These are phyloP conservation scores for Ceratocystis cubensis DNA, from an alignment of 2,329 filamentous ascomycete genomes.

Conservation along the genomic window DNA sequence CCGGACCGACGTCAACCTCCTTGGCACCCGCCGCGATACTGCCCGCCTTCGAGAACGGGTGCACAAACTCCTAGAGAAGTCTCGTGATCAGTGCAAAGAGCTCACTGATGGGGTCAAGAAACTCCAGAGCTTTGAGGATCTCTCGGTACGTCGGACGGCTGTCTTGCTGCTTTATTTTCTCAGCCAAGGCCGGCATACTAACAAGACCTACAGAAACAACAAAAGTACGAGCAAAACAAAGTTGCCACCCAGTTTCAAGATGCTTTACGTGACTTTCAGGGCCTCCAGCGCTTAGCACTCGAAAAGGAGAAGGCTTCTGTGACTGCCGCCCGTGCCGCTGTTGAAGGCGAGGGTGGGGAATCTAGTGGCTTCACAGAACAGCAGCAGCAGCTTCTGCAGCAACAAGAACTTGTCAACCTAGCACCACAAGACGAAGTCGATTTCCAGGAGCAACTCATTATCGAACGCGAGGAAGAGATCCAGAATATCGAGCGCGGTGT, in stretches of 20 bases:
- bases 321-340: constrained; percentile 65
- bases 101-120: constrained; percentile 90
- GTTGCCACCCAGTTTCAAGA: constrained; percentile 86
- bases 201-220: constrained; percentile 53
- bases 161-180: neutral
- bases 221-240: constrained; percentile 94
- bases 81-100: constrained; percentile 74
- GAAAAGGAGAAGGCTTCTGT: constrained; percentile 87
- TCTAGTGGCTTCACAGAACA: constrained; percentile 21
- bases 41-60: constrained; percentile 83
- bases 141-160: constrained; percentile 43
- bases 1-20: constrained; percentile 66
- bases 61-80: constrained; percentile 75
- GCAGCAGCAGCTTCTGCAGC: constrained; percentile 42
- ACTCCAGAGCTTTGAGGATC: constrained; percentile 74
- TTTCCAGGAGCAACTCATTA: constrained; percentile 90
- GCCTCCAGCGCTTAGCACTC: constrained; percentile 74
- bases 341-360: constrained; percentile 45
- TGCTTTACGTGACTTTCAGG: constrained; percentile 80
- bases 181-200: neutral
- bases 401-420: constrained; percentile 65
- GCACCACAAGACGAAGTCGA: constrained; percentile 91
- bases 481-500: constrained; percentile 95
- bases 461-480: constrained; percentile 93
- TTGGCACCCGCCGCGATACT: constrained; percentile 85